Base-by-base conservation (phyloP, 345 rosid species). In the Dimocarpus longan region DNA sequence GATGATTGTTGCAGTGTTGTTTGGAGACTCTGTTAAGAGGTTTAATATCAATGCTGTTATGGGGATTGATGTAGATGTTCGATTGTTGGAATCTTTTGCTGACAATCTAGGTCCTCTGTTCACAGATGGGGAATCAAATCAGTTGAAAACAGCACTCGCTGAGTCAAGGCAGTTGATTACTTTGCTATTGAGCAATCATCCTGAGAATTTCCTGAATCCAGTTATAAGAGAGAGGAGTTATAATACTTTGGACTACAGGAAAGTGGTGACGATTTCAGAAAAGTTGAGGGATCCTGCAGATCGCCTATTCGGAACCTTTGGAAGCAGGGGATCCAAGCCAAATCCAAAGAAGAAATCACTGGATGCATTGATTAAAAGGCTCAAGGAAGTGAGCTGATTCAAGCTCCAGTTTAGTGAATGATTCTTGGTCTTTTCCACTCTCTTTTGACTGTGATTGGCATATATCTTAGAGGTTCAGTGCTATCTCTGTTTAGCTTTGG, bases 271-370 rank as follows among this genome's bases (percentile, higher is more conserved):
- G 8, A 88, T 96, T 65, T 87, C 93, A 16, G 99, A 96, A 90
- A 96, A 96, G 88, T 79, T 94, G 82, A 94, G 84, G 82, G 99
- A 96, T 84, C 92, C 94, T 76, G 86, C 98, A 15, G 98, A 96
- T 46, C 85, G 98, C 82, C 86, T 94, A 48, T 96, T 96, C 75
- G 95, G 97, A 66, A 91, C 97, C 40, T 96, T 96, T 79, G 98
- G 98, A 59, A 88, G 90, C 77, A 90, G 99, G 85, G 98, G 94
- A 79, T 83, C 92, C 76, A 90, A 84, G 87, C 93, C 87, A 83
- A 96, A 94, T 72, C 91, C 98, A 0, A 96, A 93, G 87, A 94
- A 91, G 90, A 94, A 96, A 85, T 96, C 99, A 8, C 85, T 96
- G 78, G 98, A 96, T 83, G 78, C 93, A 12, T 85, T 94, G 83